phyloP scores from a whole-genome alignment of 1,284 basidiomycete species.

The Tylopilus orsonianus region DNA sequence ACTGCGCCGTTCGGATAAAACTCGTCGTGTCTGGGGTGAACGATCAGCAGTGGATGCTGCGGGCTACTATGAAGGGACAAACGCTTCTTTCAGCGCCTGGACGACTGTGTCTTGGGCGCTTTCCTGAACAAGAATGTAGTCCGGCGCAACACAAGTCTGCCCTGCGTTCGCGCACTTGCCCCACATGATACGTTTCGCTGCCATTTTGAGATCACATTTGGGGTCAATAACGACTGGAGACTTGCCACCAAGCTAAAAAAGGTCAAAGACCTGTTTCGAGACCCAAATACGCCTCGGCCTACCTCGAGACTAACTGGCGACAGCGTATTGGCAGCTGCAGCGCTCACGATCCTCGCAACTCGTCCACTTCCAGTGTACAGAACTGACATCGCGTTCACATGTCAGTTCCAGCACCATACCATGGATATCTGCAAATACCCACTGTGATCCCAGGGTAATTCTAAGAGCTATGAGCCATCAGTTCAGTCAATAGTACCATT shows the following conservation, averaged over 20 bases:
- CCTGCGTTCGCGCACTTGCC: slow-evolving; percentile 79
- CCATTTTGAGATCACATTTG: slow-evolving; percentile 55
- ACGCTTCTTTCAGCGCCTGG: slow-evolving; percentile 62
- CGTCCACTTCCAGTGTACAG: slow-evolving; percentile 62
- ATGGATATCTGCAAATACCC: slow-evolving; percentile 27
- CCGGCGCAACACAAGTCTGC: slow-evolving; percentile 74
- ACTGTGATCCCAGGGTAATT: slow-evolving; percentile 88
- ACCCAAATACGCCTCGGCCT: slow-evolving; percentile 1
- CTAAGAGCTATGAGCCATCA: slow-evolving; percentile 52
- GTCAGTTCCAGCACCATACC: not conserved
- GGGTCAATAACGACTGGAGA: slow-evolving; percentile 82
- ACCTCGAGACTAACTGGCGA: slow-evolving; percentile 84
- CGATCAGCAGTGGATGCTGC: not conserved
- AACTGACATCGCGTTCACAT: slow-evolving; percentile 38
- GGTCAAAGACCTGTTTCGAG: not conserved
- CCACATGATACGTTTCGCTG: slow-evolving; percentile 72
- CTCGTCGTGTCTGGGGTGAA: slow-evolving; percentile 42
- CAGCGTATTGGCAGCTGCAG: slow-evolving; percentile 83
- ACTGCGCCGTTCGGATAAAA: slow-evolving; percentile 55
- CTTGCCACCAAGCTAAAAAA: slow-evolving; percentile 50
- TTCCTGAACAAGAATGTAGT: slow-evolving; percentile 76
- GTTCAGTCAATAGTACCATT: slow-evolving; percentile 3
- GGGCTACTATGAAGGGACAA: slow-evolving; percentile 20
- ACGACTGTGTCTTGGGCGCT: slow-evolving; percentile 65
- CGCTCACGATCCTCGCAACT: slow-evolving; percentile 77